A percentile compares a stretch with the other conserved stretches of the same genome.
These are phyloP conservation scores for Nothophaeocryptopus gaeumannii DNA, from an alignment of 2,329 filamentous ascomycete genomes.

Conservation along the genomic window DNA sequence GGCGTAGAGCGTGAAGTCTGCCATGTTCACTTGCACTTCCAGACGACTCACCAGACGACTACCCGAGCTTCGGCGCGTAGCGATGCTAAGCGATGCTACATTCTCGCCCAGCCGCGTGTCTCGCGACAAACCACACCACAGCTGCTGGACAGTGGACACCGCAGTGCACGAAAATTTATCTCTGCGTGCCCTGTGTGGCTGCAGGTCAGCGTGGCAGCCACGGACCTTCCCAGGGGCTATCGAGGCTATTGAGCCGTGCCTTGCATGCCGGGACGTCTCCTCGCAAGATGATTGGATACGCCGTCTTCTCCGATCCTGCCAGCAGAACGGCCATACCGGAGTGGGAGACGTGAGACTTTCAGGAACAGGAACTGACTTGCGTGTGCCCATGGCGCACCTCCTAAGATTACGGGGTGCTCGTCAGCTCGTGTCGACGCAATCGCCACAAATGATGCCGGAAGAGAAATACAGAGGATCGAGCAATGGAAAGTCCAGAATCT, in stretches of 20 bases:
- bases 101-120: too few relatives aligned
- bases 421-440: too few relatives aligned
- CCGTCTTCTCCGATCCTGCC: conserved; percentile 5
- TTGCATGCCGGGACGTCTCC: conserved; percentile 10
- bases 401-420: conserved; percentile 1
- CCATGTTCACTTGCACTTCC: too few relatives aligned
- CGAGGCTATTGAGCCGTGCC: conserved; percentile 14
- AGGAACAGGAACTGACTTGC: conserved; percentile 15
- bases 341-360: conserved; percentile 13
- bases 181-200: conserved; percentile 8
- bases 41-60: too few relatives aligned
- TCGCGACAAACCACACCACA: too few relatives aligned
- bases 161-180: conserved; percentile 6
- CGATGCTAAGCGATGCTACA: too few relatives aligned
- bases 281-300: conserved; percentile 4
- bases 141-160: background rate
- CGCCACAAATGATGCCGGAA: too few relatives aligned
- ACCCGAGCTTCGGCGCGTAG: too few relatives aligned
- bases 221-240: conserved; percentile 12
- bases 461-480: background rate
- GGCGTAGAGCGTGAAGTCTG: too few relatives aligned
- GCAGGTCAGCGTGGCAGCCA: conserved; percentile 16
- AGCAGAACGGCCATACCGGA: conserved; percentile 4
- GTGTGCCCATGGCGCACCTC: conserved; percentile 1
- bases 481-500: background rate